Conservation (phyloP, 1,284 basidiomycete genomes). For the Limonomyces culmigenus region DNA sequence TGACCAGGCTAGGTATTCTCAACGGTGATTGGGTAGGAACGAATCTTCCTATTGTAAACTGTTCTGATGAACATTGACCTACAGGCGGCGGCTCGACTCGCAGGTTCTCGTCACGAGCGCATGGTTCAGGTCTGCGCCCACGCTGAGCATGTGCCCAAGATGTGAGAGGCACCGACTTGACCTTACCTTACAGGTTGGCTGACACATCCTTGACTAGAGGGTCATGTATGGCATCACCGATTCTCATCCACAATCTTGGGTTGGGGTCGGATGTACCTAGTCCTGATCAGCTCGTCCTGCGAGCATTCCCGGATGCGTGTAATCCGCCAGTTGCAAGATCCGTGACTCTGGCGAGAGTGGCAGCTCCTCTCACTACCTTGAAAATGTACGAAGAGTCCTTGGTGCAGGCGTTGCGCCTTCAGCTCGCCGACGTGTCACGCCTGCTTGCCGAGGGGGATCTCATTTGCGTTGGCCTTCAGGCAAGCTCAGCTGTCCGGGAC, state of each 20-base stretch:
- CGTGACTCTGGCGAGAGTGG: slow-evolving; percentile 71
- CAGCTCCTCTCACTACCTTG: slow-evolving; percentile 65
- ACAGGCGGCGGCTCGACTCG: neutral
- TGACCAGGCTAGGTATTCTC: slow-evolving; percentile 62
- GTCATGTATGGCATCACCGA: slow-evolving; percentile 28
- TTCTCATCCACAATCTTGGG: slow-evolving; percentile 38
- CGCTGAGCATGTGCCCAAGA: no score
- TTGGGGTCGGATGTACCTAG: no score
- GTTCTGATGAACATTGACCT: neutral
- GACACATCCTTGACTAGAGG: slow-evolving; percentile 20
- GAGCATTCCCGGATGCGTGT: no score
- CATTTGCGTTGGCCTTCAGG: no score
- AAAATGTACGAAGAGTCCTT: slow-evolving; percentile 60
- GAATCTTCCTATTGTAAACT: neutral
- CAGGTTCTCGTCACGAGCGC: slow-evolving; percentile 3
- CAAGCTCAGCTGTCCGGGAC: no score
- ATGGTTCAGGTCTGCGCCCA: no score
- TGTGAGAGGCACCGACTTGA: no score
- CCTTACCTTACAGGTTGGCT: no score
- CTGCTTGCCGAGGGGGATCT: slow-evolving; percentile 73
- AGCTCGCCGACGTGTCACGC: no score
- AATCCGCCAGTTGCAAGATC: slow-evolving; percentile 59
- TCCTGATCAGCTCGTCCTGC: no score
- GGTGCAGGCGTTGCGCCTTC: slow-evolving; percentile 53
- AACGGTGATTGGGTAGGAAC: slow-evolving; percentile 75